Conservation (phyloP, 202 grass and related monocot species). For the Thinopyrum obtusiflorum region DNA sequence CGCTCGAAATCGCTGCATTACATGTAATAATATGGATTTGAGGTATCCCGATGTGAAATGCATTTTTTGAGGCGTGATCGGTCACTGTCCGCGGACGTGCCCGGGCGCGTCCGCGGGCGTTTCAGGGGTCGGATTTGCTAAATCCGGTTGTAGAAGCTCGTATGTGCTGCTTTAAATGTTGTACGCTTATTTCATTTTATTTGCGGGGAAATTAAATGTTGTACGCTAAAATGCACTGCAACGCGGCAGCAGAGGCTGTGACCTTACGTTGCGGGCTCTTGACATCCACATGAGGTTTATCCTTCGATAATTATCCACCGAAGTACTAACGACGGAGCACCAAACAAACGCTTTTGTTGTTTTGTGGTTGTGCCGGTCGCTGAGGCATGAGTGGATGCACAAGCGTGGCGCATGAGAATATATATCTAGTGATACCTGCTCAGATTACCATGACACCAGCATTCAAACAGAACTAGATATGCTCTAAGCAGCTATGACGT, state of each 20-base stretch:
- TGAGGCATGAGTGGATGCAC: not conserved
- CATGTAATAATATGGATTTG: no score
- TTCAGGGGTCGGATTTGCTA: no score
- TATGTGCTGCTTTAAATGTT: no score
- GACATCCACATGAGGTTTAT: not conserved
- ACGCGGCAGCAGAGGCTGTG: not conserved
- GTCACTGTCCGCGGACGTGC: no score
- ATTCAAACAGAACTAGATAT: not conserved
- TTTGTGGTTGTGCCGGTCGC: not conserved
- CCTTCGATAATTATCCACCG: not conserved
- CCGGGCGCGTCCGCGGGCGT: no score
- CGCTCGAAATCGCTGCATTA: no score
- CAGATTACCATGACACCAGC: not conserved
- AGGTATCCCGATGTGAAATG: no score
- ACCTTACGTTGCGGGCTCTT: not conserved
- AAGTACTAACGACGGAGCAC: not conserved
- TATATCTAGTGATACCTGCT: not conserved
- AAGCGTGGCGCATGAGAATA: not conserved
- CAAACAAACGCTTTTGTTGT: not conserved
- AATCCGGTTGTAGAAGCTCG: no score
- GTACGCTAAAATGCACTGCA: not conserved
- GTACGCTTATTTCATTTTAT: no score
- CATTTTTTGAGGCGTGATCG: no score
- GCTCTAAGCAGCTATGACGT: not conserved
- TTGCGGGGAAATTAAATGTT: not conserved